These are phyloP conservation scores for Apiospora kogelbergensis DNA, from an alignment of 2,329 filamentous ascomycete species.

Conservation along the genomic window DNA sequence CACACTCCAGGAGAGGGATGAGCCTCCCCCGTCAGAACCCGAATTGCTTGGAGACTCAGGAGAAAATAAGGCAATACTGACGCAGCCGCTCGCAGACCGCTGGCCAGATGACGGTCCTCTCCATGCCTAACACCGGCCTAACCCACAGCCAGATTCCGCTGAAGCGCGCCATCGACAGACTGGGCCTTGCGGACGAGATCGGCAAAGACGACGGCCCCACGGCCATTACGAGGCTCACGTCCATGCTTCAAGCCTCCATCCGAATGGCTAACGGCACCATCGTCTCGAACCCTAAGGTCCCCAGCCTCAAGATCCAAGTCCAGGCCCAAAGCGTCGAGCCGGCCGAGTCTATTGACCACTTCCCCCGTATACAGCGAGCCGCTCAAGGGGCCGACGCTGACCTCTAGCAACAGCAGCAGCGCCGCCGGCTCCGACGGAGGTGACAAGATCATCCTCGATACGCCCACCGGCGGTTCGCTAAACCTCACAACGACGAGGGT, in stretches of 20 bases:
- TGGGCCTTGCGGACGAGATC: not conserved
- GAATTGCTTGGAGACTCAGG: too few relatives aligned
- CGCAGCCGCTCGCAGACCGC: slow-evolving; percentile 14
- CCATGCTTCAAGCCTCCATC: not conserved
- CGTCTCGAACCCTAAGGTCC: slow-evolving; percentile 9
- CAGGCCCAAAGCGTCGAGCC: slow-evolving; percentile 11
- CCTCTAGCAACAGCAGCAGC: not conserved
- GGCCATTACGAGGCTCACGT: not conserved
- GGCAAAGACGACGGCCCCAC: not conserved
- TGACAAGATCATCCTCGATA: not conserved
- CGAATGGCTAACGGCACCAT: slow-evolving; percentile 8
- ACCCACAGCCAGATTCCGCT: slow-evolving; percentile 35
- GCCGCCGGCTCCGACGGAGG: not conserved
- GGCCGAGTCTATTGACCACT: not conserved
- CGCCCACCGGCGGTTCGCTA: not conserved
- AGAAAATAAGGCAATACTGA: not conserved
- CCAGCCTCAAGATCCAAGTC: slow-evolving; percentile 13
- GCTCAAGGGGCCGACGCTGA: not conserved
- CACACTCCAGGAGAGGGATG: too few relatives aligned
- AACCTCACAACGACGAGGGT: not conserved
- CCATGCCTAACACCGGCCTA: slow-evolving; percentile 35
- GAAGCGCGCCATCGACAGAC: slow-evolving; percentile 15
- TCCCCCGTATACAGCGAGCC: slow-evolving; percentile 12
- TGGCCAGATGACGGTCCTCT: slow-evolving; percentile 35
- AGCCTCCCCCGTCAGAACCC: too few relatives aligned